Evolutionary conservation across 2,329 filamentous ascomycete genomes (phyloP).

Genomic region (Colletotrichum coccodes): DNA sequence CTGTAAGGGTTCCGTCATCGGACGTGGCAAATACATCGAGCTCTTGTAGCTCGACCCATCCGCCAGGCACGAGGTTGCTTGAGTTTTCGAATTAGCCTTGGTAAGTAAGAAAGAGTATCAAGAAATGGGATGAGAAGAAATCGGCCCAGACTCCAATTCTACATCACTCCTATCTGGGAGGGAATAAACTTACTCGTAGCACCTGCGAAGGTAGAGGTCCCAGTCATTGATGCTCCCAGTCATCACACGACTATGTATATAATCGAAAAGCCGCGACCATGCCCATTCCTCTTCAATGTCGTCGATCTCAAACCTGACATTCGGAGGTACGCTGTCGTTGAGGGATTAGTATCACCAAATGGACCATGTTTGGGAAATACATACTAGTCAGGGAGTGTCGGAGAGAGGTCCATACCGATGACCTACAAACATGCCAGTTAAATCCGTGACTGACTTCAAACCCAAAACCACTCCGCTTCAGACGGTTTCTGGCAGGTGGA

Average conservation of each 20-base stretch:
- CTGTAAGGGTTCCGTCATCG: slow-evolving; percentile 52
- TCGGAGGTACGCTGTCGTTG: slow-evolving; percentile 48
- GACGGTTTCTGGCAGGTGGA: no score
- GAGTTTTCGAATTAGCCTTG: no score
- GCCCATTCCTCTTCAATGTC: slow-evolving; percentile 52
- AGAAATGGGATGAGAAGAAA: no score
- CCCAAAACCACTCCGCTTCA: no score
- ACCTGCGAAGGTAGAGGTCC: neutral
- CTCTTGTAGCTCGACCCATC: slow-evolving; percentile 55
- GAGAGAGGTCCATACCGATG: slow-evolving; percentile 38
- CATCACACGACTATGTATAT: slow-evolving; percentile 37
- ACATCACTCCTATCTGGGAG: slow-evolving; percentile 42
- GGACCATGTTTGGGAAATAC: slow-evolving; percentile 40
- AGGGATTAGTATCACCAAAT: slow-evolving; percentile 41
- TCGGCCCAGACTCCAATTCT: no score
- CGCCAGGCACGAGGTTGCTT: slow-evolving; percentile 50
- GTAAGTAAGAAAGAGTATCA: no score
- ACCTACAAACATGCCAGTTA: no score
- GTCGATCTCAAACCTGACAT: slow-evolving; percentile 55
- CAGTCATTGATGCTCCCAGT: slow-evolving; percentile 2
- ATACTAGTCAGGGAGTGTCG: neutral
- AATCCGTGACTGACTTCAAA: no score
- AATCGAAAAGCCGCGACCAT: slow-evolving; percentile 42
- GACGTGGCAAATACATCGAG: slow-evolving; percentile 47
- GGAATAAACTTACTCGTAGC: neutral